Evolutionary conservation across 1,284 basidiomycete genomes (phyloP).

Genomic region (Somion occarium): DNA sequence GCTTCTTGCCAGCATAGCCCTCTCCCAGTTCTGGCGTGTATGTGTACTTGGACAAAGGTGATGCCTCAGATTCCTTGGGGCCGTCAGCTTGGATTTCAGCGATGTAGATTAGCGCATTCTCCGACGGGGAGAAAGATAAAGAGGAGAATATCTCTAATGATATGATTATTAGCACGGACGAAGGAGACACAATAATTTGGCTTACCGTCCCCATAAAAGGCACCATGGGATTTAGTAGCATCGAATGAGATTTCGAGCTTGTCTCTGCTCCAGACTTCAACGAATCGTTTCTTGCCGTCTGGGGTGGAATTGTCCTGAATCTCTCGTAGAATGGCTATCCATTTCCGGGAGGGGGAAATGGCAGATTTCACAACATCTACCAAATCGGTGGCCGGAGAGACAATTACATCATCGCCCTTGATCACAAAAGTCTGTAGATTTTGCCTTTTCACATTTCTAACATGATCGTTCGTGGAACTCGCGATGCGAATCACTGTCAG

Average conservation of each 20-base stretch:
- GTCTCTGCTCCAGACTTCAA: constrained; percentile 57
- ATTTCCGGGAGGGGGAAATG: constrained; percentile 40
- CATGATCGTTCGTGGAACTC: constrained; percentile 43
- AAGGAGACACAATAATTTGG: constrained; percentile 4
- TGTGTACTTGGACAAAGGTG: constrained; percentile 44
- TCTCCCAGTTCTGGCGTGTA: constrained; percentile 57
- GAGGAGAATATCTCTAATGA: constrained; percentile 47
- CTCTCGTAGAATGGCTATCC: constrained; percentile 46
- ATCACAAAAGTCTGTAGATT: constrained; percentile 39
- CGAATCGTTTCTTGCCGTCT: constrained; percentile 40
- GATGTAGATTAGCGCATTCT: constrained; percentile 48
- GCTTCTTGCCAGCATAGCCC: constrained; percentile 40
- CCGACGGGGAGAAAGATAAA: constrained; percentile 47
- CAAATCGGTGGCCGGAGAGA: constrained; percentile 33
- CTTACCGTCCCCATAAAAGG: constrained; percentile 60
- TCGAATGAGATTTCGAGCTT: constrained; percentile 41
- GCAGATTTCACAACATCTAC: constrained; percentile 38
- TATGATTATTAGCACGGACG: constrained; percentile 3
- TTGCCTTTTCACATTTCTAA: constrained; percentile 41
- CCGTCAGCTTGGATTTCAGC: constrained; percentile 45
- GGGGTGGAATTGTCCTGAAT: constrained; percentile 19
- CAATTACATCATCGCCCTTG: constrained; percentile 18
- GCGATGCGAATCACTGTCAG: constrained; percentile 37
- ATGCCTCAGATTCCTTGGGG: constrained; percentile 18
- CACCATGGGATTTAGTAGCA: constrained; percentile 54